Evolutionary conservation across 176 grass and related monocot species (phyloP), one percentile per base, ranked within the genome.

Genomic region (Pontederia paniculata): DNA sequence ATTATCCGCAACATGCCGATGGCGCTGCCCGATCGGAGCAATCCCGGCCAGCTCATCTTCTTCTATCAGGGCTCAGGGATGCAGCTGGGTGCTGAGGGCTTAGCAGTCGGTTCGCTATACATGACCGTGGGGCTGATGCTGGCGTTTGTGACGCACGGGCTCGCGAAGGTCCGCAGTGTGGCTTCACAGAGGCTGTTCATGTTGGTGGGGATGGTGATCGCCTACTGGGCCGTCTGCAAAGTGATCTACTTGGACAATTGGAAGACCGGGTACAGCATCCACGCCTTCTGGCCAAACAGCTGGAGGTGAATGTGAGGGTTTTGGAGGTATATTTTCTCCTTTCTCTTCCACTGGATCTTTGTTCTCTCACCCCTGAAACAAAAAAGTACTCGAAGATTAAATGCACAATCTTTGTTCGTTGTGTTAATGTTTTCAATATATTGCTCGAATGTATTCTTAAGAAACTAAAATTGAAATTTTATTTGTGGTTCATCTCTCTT

Each of bases 201-300:
- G 91, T 48, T 97, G 4, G 68, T 82, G 12, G 72, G 70, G 58
- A 87, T 97, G 74, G 68, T 51, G 7, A 15, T 97, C 0, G 79
- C 76, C 22, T 84, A 76, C 70, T 90, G 83, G 91, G 86, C 91
- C 14, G 91, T 97, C 52, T 72, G 70, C 70, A 90, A 97, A 72
- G 91, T 97, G 44, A 70, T 97, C 48, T 76, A 57, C 72, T 63
- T 97, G 71, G 91, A 97, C 81, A 97, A 97, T 70, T 97, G 91
- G 91, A 97, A 97, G 83, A 97, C 91, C 46, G 91, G 91, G 1
- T 97, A 97, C 44, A 73, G 79, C 48, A 90, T 97, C 66, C 91
- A 97, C 68, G 76, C 86, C 71, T 97, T 88, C 80, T 90, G 86
- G 86, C 91, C 91, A 0, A 90, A 71, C 46, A 90, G 86, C 69